Conservation (phyloP, 1,284 basidiomycete species). For the Fistulinella cinereoalba region DNA sequence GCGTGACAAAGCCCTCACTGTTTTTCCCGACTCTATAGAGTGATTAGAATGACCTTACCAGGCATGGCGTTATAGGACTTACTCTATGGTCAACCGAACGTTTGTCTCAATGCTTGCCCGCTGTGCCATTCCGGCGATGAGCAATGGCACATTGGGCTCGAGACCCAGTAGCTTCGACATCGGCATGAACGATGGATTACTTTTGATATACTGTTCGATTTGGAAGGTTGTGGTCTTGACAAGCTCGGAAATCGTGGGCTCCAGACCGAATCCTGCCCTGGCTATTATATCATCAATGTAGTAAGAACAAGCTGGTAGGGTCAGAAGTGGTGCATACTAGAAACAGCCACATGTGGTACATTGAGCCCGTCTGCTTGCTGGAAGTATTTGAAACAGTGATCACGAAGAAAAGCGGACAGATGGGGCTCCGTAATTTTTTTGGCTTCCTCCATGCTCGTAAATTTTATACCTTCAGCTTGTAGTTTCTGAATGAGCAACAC, state of each 20-base stretch:
- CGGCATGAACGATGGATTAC: no score
- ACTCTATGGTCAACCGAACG: constrained; percentile 17
- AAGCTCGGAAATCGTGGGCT: no score
- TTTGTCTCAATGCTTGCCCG: constrained; percentile 21
- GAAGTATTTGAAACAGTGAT: constrained; percentile 7
- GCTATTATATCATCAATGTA: no score
- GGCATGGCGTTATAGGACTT: neutral
- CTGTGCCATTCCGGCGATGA: constrained; percentile 17
- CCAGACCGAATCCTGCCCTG: no score
- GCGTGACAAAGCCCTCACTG: constrained; percentile 8
- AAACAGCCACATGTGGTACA: constrained; percentile 5
- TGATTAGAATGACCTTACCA: neutral
- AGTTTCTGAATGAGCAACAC: no score
- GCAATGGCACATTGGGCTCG: no score
- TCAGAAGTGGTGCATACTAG: no score
- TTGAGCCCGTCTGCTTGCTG: neutral
- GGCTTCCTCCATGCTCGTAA: constrained; percentile 1
- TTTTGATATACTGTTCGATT: constrained; percentile 1
- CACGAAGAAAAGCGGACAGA: neutral
- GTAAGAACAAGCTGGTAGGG: no score
- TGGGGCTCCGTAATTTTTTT: neutral
- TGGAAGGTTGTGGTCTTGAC: no score
- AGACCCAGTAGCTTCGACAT: no score
- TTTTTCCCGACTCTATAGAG: constrained; percentile 29
- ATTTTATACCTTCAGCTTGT: no score